Evolutionary conservation across 768 basidiomycete genomes (phyloP).

Genomic region (Suillus tomentosus): DNA sequence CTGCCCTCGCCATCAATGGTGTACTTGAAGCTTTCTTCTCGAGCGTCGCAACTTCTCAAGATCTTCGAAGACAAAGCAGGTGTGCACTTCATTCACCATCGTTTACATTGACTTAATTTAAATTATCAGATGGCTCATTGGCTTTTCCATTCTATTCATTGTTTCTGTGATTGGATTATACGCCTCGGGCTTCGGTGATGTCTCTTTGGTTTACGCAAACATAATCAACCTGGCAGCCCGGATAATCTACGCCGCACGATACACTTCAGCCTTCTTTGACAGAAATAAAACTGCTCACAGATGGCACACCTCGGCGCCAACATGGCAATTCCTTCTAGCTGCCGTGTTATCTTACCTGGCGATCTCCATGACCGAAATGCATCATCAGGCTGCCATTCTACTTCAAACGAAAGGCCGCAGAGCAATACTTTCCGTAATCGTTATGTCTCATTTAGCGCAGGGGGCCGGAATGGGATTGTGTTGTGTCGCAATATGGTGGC

Average conservation of each 20-base stretch:
- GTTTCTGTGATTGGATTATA: conserved; percentile 49
- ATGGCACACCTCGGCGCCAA: conserved; percentile 22
- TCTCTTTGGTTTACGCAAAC: conserved; percentile 76
- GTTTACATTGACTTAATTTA: conserved; percentile 10
- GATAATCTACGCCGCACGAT: conserved; percentile 60
- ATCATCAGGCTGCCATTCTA: conserved; percentile 19
- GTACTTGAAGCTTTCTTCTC: conserved; percentile 89
- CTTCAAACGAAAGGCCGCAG: conserved; percentile 17
- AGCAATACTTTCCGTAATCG: conserved; percentile 23
- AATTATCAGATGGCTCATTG: conserved; percentile 69
- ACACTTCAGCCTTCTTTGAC: conserved; percentile 50
- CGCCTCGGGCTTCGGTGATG: conserved; percentile 56
- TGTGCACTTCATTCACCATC: conserved; percentile 18
- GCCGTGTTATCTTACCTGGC: conserved; percentile 26
- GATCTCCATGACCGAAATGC: conserved; percentile 24
- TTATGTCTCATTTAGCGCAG: conserved; percentile 29
- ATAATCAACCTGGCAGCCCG: conserved; percentile 64
- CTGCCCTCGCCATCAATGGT: conserved; percentile 88
- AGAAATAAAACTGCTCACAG: conserved; percentile 18
- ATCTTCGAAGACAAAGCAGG: conserved; percentile 73
- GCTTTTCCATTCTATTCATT: conserved; percentile 72
- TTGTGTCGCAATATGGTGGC: conserved; percentile 34
- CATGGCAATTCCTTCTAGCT: conserved; percentile 29
- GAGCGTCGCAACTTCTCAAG: conserved; percentile 66
- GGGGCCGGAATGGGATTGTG: conserved; percentile 28